Percentiles rank a stretch among this genome's conserved stretches.
Conservation (phyloP, 2,329 filamentous ascomycete species). For the Colletotrichum falcatum region DNA sequence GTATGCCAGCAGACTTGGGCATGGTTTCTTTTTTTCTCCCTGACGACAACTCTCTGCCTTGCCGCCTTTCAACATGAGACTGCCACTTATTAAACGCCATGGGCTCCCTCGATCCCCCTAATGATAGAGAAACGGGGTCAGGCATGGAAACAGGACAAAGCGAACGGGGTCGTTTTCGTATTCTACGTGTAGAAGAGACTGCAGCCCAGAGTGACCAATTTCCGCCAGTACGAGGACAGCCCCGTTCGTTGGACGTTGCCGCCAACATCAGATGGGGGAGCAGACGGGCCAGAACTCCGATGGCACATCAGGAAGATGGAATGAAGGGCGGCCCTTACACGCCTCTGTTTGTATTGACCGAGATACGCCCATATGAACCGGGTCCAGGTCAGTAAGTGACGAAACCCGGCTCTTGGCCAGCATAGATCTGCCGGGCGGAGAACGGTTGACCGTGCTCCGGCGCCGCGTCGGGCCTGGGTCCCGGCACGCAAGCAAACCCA, state of each 20-base stretch:
- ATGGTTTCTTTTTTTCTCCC: not conserved
- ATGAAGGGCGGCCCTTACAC: conserved; percentile 17
- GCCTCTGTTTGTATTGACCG: not conserved
- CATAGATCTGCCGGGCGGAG: not conserved
- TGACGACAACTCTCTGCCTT: not conserved
- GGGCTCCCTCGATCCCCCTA: not conserved
- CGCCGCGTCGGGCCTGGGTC: not conserved
- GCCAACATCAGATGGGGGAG: conserved; percentile 22
- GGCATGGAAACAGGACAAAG: not conserved
- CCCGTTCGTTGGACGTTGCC: conserved; percentile 19
- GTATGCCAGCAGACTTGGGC: not conserved
- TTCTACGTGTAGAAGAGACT: not conserved
- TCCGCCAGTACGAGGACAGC: not conserved
- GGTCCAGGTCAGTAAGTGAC: not conserved
- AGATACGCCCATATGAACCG: not conserved
- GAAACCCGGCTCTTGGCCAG: not conserved
- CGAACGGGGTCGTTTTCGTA: not conserved
- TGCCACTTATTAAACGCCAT: not conserved
- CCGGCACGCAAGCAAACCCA: not conserved
- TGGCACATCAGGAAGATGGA: conserved; percentile 11
- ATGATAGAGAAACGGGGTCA: not conserved
- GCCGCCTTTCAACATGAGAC: conserved; percentile 8
- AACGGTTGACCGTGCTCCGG: not conserved
- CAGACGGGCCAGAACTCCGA: not conserved
- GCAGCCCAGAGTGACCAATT: not conserved